These are phyloP conservation scores for Inonotus obliquus DNA, from an alignment of 1,284 basidiomycete genomes.

Conservation along the genomic window DNA sequence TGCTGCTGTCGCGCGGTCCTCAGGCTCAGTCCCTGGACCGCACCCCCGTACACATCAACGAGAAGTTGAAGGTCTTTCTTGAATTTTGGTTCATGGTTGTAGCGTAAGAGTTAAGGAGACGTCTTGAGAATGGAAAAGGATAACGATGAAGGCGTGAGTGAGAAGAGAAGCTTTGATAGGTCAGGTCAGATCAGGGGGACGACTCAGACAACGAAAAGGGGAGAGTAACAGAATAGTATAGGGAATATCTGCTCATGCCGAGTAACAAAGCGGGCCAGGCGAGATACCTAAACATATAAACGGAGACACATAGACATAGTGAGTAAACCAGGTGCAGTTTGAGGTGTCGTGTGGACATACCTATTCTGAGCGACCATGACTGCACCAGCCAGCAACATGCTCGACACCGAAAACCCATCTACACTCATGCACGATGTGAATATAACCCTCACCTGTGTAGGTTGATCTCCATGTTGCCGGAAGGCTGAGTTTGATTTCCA, in stretches of 20 bases:
- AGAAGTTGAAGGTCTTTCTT: no score
- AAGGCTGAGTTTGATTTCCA: slow-evolving; percentile 51
- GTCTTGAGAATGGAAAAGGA: no score
- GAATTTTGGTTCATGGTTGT: no score
- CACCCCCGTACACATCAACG: no score
- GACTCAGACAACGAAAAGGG: no score
- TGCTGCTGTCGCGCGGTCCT: no score
- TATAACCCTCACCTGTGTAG: slow-evolving; percentile 39
- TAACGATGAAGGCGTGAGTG: no score
- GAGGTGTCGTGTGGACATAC: slow-evolving; percentile 36
- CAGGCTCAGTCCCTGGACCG: no score
- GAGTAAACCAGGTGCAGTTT: slow-evolving; percentile 7
- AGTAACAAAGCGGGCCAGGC: slow-evolving; percentile 70
- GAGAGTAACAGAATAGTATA: slow-evolving; percentile 9
- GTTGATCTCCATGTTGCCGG: slow-evolving; percentile 63
- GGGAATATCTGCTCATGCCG: slow-evolving; percentile 52
- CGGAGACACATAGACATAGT: not conserved
- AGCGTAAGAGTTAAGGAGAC: no score
- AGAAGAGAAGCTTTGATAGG: no score
- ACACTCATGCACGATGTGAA: not conserved
- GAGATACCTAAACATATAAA: slow-evolving; percentile 42
- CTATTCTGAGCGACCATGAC: slow-evolving; percentile 77
- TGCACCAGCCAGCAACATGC: slow-evolving; percentile 70
- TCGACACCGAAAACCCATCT: slow-evolving; percentile 58
- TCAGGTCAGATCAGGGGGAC: no score